These are phyloP conservation scores for Oidium heveae DNA, from an alignment of 2,329 filamentous ascomycete genomes.

Conservation along the genomic window DNA sequence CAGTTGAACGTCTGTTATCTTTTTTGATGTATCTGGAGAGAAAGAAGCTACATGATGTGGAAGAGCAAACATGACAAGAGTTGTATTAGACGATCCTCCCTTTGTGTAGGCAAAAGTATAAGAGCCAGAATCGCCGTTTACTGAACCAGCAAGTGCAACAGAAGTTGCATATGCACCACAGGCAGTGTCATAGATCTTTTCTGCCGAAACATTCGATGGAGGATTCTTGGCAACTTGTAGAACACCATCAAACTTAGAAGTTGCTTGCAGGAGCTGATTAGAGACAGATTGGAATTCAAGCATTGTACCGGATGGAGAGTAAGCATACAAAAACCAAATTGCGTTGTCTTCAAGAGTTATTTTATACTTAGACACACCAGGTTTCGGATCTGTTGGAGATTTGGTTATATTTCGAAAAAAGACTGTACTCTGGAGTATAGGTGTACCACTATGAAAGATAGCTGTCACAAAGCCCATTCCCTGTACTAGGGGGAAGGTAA, in stretches of 20 bases:
- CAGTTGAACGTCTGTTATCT: conserved; percentile 30
- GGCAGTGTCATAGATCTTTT: conserved; percentile 48
- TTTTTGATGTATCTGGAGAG: conserved; percentile 25
- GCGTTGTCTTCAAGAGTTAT: conserved; percentile 45
- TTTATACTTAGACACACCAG: conserved; percentile 50
- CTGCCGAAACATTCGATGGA: conserved; percentile 21
- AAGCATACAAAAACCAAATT: conserved; percentile 62
- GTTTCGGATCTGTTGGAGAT: conserved; percentile 28
- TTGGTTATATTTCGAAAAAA: conserved; percentile 45
- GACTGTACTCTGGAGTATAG: conserved; percentile 47
- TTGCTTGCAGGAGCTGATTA: conserved; percentile 37
- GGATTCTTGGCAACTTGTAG: conserved; percentile 70
- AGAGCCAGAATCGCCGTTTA: conserved; percentile 30
- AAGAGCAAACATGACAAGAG: conserved; percentile 17
- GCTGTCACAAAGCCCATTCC: conserved; percentile 76
- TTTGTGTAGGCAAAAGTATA: conserved; percentile 58
- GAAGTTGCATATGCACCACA: conserved; percentile 49
- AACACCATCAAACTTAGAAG: conserved; percentile 43
- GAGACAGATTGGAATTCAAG: conserved; percentile 44
- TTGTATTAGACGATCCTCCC: conserved; percentile 31
- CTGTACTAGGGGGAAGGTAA: conserved; percentile 66
- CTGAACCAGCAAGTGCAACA: conserved; percentile 37
- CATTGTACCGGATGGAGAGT: conserved; percentile 28
- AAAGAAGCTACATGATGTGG: conserved; percentile 64
- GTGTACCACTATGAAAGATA: conserved; percentile 43